Percentiles rank a stretch among this genome's conserved stretches.
These are phyloP conservation scores for Solanum commersonii DNA, from an alignment of 257 asterid genomes.

Conservation along the genomic window DNA sequence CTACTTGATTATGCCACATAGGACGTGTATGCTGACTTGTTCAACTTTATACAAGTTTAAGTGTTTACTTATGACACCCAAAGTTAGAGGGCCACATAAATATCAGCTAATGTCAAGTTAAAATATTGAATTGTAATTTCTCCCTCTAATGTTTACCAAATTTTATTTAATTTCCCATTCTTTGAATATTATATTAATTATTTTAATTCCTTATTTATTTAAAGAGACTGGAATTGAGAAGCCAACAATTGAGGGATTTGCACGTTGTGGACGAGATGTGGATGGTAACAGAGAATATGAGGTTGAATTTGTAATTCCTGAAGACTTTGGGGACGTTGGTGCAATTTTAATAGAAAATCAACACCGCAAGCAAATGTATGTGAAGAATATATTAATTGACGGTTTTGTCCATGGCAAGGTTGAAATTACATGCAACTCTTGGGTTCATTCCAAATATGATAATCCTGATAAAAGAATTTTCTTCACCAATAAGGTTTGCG, in stretches of 20 bases:
- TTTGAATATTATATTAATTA: not conserved
- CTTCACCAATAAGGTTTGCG: constrained; percentile 47
- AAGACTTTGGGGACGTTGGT: constrained; percentile 55
- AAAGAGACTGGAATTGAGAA: constrained; percentile 38
- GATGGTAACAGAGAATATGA: constrained; percentile 22
- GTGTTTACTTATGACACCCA: no score
- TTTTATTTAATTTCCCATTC: not conserved
- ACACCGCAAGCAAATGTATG: constrained; percentile 45
- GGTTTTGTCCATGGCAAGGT: constrained; percentile 20
- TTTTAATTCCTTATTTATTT: not conserved
- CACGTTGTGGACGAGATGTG: not conserved
- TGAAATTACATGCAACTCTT: constrained; percentile 34
- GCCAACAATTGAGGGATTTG: constrained; percentile 21
- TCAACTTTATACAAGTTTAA: no score
- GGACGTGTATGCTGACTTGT: no score
- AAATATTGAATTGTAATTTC: no score
- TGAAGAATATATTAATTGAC: constrained; percentile 26
- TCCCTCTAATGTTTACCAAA: not conserved
- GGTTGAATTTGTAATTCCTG: constrained; percentile 18
- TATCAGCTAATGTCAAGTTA: no score
- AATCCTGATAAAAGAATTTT: constrained; percentile 31
- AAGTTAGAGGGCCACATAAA: no score
- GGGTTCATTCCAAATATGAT: constrained; percentile 51
- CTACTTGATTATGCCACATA: no score
- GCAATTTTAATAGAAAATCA: constrained; percentile 52